Evolutionary conservation across 1,139 yeast species (phyloP), one percentile per base, ranked within the genome.

Genomic region (Candida labiduridarum): DNA sequence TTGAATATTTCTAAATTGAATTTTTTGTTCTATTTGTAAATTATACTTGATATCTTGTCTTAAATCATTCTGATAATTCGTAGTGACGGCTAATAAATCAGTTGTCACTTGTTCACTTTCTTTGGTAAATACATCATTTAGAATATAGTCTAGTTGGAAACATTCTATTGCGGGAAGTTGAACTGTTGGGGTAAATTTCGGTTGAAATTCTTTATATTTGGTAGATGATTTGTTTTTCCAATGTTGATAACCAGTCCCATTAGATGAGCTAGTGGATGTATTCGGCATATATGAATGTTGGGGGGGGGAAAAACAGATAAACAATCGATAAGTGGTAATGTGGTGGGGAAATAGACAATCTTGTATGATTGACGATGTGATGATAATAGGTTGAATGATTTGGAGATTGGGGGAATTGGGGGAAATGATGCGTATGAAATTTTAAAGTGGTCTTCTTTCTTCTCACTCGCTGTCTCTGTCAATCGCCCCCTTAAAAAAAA

Each of bases 21-120:
- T 64, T 50, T 62, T 64, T 54, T 76, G 78, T 56, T 74, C 77
- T 19, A 68, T 61, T 8, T 70, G 61, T 42, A 77, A 57, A 48
- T 71, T 69, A 38, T 58, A 62, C 45, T 72, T 65, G 41, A 76
- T 66, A 49, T 70, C 76, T 15, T 56, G 54, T 52, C 75, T 68
- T 47, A 79, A 60, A 55, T 79, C 84, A 40, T 65, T 59, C 44
- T 72, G 74, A 57, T 76, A 79, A 49, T 69, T 71, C 14, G 59
- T 41, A 2, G 74, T 60, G 4, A 76, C 79, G 9, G 61, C 56
- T 19, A 71, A 49, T 6, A 79, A 56, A 18, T 78, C 64, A 12
- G 66, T 64, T 0, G 65, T 60, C 25, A 76, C 71, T 38, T 68
- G 71, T 10, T 65, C 64, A 5, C 76, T 58, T 49, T 76, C 78